Conservation (phyloP, 2,329 filamentous ascomycete species). For the Penicillium palitans region DNA sequence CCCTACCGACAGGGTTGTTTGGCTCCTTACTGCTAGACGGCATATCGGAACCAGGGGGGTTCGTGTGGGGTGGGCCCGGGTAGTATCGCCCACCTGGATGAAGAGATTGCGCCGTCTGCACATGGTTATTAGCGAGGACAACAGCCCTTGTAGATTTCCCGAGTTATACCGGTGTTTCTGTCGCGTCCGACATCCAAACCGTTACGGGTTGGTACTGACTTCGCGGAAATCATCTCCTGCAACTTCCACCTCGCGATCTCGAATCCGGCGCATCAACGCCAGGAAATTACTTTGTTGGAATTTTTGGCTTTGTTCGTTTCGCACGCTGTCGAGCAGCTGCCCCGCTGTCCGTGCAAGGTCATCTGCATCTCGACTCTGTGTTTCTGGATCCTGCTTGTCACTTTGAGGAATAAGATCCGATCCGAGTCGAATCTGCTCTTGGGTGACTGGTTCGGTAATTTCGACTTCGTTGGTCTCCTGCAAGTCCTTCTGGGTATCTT, state of each 20-base stretch:
- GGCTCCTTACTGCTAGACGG: constrained; percentile 28
- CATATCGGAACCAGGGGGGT: constrained; percentile 10
- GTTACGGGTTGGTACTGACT: constrained; percentile 49
- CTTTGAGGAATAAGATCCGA: constrained; percentile 45
- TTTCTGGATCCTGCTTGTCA: constrained; percentile 34
- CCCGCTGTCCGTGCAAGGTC: constrained; percentile 72
- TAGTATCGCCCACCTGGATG: constrained; percentile 51
- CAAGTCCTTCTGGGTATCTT: constrained; percentile 12
- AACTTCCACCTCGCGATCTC: constrained; percentile 70
- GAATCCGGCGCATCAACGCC: constrained; percentile 71
- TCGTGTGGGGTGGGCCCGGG: constrained; percentile 31
- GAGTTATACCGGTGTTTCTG: constrained; percentile 41
- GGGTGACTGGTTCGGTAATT: constrained; percentile 8
- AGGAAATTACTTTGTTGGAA: constrained; percentile 78
- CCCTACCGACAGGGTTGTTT: constrained; percentile 13
- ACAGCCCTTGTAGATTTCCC: constrained; percentile 28
- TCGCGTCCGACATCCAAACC: constrained; percentile 37
- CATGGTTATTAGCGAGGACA: constrained; percentile 38
- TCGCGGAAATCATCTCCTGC: constrained; percentile 62
- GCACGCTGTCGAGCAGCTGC: constrained; percentile 67
- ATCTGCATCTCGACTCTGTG: constrained; percentile 55
- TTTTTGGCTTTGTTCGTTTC: constrained; percentile 68
- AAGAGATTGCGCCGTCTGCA: constrained; percentile 44
- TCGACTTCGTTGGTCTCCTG: constrained; percentile 23
- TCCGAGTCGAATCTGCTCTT: constrained; percentile 41